These are phyloP conservation scores for Pseudodiploospora longispora DNA, from an alignment of 2,329 filamentous ascomycete genomes.

Conservation along the genomic window DNA sequence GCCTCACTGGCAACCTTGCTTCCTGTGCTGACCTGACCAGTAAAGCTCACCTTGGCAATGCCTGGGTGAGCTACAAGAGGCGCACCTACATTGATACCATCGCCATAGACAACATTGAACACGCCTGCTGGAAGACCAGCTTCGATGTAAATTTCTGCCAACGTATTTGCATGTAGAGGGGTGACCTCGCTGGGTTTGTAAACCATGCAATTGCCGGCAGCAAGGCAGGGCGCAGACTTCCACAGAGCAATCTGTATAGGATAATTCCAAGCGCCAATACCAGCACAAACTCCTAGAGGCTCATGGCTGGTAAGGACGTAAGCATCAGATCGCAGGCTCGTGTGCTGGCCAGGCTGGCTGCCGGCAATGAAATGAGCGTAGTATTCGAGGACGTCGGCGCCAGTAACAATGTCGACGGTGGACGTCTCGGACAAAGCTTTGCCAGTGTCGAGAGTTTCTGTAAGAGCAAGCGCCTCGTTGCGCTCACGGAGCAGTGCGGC, in stretches of 20 bases:
- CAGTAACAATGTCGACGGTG: slow-evolving; percentile 73
- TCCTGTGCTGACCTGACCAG: slow-evolving; percentile 77
- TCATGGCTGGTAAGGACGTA: slow-evolving; percentile 80
- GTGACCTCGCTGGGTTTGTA: slow-evolving; percentile 89
- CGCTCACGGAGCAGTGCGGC: slow-evolving; percentile 63
- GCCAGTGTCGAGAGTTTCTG: slow-evolving; percentile 80
- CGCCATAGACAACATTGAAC: slow-evolving; percentile 81
- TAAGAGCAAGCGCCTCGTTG: slow-evolving; percentile 70
- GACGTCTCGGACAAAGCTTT: slow-evolving; percentile 81
- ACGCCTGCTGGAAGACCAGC: slow-evolving; percentile 74
- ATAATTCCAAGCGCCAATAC: slow-evolving; percentile 89
- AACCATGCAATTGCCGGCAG: slow-evolving; percentile 82
- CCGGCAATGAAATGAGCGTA: slow-evolving; percentile 75
- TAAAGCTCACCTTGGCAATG: slow-evolving; percentile 84
- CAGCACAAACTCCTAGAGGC: slow-evolving; percentile 73
- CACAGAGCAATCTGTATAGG: slow-evolving; percentile 84
- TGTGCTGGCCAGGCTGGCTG: slow-evolving; percentile 72
- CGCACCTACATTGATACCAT: slow-evolving; percentile 62
- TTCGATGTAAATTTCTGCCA: slow-evolving; percentile 69
- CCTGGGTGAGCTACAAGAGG: slow-evolving; percentile 63
- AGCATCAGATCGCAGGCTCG: slow-evolving; percentile 64
- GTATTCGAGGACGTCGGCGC: slow-evolving; percentile 79
- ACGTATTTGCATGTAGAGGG: slow-evolving; percentile 67
- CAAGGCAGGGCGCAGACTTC: slow-evolving; percentile 81
- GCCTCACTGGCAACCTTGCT: slow-evolving; percentile 72